A percentile compares a stretch with the other conserved stretches of the same genome.
phyloP scores from a whole-genome alignment of 179 eudicot genomes.

The Silene noctiflora region DNA sequence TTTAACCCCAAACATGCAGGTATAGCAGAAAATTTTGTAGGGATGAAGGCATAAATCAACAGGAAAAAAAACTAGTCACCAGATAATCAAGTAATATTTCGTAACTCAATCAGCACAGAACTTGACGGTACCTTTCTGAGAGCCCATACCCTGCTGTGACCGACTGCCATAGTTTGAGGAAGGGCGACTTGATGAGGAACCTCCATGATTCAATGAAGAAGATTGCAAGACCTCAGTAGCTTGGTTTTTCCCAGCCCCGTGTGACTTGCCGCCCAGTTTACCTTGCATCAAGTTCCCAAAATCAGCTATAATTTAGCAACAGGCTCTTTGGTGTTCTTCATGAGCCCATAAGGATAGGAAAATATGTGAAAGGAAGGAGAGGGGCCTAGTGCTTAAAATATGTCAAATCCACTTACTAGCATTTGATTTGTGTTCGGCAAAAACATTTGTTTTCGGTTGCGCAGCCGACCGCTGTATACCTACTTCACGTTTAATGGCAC shows the following conservation, averaged over 20 bases:
- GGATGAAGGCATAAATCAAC: neutral
- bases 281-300: conserved; percentile 20
- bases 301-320: conserved; percentile 6
- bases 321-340: neutral
- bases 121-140: conserved; percentile 29
- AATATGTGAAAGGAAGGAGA: neutral
- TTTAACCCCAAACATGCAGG: neutral
- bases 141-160: conserved; percentile 27
- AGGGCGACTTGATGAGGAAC: conserved; percentile 31
- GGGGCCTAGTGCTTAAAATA: neutral
- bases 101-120: conserved; percentile 8
- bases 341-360: neutral
- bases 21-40: neutral
- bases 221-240: conserved; percentile 20
- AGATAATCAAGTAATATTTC: neutral
- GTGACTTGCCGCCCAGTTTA: conserved; percentile 29
- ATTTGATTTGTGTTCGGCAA: conserved; percentile 37
- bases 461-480: conserved; percentile 32
- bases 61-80: neutral
- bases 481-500: conserved; percentile 42
- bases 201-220: conserved; percentile 22
- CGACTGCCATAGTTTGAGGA: conserved; percentile 34
- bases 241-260: conserved; percentile 27
- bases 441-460: conserved; percentile 28
- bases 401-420: conserved; percentile 31